phyloP scores from a whole-genome alignment of 225 moss, liverwort and hornwort species.

The Takakia lepidozioides region DNA sequence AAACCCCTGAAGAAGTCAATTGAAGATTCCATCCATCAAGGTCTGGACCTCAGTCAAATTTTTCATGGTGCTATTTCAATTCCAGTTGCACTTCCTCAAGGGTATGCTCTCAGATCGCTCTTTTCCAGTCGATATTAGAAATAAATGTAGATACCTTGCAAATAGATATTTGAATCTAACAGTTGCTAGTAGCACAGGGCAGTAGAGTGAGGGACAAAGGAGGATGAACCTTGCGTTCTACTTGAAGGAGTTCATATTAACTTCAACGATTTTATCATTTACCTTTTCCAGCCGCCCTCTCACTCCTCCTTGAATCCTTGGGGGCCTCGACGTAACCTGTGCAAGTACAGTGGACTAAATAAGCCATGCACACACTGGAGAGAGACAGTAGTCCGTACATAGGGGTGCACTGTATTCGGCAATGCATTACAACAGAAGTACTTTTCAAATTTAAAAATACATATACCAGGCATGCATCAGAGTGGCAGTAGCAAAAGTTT shows the following conservation, averaged over 20 bases:
- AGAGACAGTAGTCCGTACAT: background rate
- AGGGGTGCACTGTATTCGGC: background rate
- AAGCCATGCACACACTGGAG: too few relatives aligned
- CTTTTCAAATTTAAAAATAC: background rate
- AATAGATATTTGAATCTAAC: background rate
- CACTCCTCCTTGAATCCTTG: slow-evolving; percentile 21
- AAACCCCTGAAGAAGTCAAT: too few relatives aligned
- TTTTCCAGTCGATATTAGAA: too few relatives aligned
- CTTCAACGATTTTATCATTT: slow-evolving; percentile 7
- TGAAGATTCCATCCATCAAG: too few relatives aligned
- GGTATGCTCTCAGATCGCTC: too few relatives aligned
- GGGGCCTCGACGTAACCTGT: slow-evolving; percentile 18
- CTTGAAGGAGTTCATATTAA: background rate
- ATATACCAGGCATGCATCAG: background rate
- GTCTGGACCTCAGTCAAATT: too few relatives aligned
- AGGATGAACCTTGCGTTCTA: background rate
- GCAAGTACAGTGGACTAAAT: too few relatives aligned
- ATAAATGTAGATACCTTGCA: background rate
- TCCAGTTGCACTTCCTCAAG: too few relatives aligned
- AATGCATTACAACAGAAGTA: background rate
- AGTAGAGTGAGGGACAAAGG: background rate
- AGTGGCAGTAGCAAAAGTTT: background rate
- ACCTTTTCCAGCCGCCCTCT: slow-evolving; percentile 46
- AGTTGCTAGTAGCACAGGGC: background rate
- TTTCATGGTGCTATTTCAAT: too few relatives aligned